Conservation (phyloP, 805 yeast genomes). For the Naumovozyma dairenensis region DNA sequence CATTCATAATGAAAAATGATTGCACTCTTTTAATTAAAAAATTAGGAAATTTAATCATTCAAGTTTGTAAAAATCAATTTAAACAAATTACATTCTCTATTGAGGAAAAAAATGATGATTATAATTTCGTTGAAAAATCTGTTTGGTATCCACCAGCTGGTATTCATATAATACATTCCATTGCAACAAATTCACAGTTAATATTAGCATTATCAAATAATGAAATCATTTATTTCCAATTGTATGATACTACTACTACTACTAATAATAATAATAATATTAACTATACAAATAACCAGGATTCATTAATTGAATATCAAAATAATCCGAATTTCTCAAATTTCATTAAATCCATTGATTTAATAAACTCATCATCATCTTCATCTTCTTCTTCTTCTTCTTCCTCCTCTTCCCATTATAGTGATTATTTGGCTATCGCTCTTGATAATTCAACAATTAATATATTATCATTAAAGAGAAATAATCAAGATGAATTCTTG, state of each 20-base stretch:
- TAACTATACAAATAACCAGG: constrained; percentile 37
- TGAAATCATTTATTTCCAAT: constrained; percentile 76
- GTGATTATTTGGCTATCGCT: constrained; percentile 60
- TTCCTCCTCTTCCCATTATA: constrained; percentile 19
- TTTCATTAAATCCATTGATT: constrained; percentile 43
- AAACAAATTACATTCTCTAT: constrained; percentile 41
- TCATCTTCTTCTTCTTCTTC: not conserved
- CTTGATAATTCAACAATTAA: constrained; percentile 61
- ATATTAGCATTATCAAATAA: constrained; percentile 61
- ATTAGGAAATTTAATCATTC: constrained; percentile 62
- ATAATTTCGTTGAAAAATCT: constrained; percentile 27
- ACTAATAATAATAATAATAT: constrained; percentile 7
- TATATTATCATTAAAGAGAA: constrained; percentile 39
- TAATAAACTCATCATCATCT: constrained; percentile 32
- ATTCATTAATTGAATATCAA: constrained; percentile 61
- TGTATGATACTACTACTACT: constrained; percentile 30
- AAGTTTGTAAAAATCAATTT: constrained; percentile 63
- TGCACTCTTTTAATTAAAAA: constrained; percentile 62
- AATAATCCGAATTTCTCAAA: constrained; percentile 46
- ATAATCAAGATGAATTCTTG: constrained; percentile 49
- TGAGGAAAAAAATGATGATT: constrained; percentile 3
- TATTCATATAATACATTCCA: constrained; percentile 46
- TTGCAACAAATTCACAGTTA: constrained; percentile 59
- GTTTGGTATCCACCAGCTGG: constrained; percentile 86
- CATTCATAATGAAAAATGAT: constrained; percentile 46